Conservation (phyloP, 805 yeast genomes). For the Candida nemodendra region DNA sequence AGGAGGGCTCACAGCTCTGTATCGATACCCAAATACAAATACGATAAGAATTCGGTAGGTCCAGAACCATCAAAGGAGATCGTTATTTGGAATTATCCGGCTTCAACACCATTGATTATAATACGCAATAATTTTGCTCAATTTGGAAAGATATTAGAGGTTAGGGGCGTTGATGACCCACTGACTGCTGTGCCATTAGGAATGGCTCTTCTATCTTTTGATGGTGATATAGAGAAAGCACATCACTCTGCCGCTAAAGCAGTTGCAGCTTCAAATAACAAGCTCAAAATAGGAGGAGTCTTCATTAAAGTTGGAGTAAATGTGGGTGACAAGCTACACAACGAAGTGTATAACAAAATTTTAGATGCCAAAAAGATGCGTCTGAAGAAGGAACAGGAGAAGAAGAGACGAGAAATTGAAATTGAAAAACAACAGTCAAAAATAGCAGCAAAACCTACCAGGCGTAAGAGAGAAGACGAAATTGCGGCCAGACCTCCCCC, state of each 20-base stretch:
- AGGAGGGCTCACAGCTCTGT: constrained; percentile 9
- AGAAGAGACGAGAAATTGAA: constrained; percentile 23
- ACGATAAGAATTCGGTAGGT: constrained; percentile 72
- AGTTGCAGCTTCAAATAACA: constrained; percentile 37
- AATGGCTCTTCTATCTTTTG: constrained; percentile 60
- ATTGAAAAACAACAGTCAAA: constrained; percentile 15
- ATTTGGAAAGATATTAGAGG: constrained; percentile 62
- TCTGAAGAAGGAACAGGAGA: constrained; percentile 30
- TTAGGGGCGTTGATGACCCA: constrained; percentile 65
- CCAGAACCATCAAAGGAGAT: constrained; percentile 70
- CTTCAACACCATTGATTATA: constrained; percentile 45
- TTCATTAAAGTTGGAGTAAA: constrained; percentile 54
- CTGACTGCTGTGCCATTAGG: constrained; percentile 78
- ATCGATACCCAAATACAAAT: constrained; percentile 37
- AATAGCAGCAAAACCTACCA: constrained; percentile 13
- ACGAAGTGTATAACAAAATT: constrained; percentile 30
- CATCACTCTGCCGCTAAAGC: constrained; percentile 47
- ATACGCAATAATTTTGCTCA: constrained; percentile 53
- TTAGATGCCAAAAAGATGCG: constrained; percentile 38
- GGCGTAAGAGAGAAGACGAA: constrained; percentile 2
- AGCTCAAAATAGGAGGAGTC: constrained; percentile 50
- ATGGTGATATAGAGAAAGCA: constrained; percentile 52
- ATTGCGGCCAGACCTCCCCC: neutral
- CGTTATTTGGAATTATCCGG: constrained; percentile 65
- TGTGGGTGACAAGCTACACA: constrained; percentile 38